Evolutionary conservation across 1,284 basidiomycete species (phyloP), one percentile per base, ranked within the genome.

Genomic region (Apiotrichum veenhuisii): DNA sequence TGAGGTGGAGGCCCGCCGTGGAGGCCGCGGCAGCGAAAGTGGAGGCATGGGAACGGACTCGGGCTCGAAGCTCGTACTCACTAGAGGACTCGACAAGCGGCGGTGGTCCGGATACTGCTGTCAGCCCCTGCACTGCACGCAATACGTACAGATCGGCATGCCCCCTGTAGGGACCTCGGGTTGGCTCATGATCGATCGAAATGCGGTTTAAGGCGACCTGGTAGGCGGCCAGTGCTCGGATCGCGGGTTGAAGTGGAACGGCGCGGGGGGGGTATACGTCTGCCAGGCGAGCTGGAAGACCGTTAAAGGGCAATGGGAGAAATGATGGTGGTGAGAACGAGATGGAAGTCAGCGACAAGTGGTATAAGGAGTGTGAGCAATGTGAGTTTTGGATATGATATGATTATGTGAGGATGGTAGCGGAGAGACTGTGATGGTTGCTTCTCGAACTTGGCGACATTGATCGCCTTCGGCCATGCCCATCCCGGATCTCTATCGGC

Each of bases 81-180:
- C 75, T 48, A 30, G 64, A 58, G 2, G 73, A 72, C 57, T 76
- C 75, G 22, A 66, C 60, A 12, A 75, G 48, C 9, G 74, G 73
- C 20, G 76, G 76, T 18, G 70, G 70, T 11, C 76, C 76, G n/a
- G 76, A 77, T 49, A 77, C 75, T 77, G 52, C 11, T 18, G 42
- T 59, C 25, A 55, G 5, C 34, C 22, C 5, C 10, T 9, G 5
- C 20, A 2, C 5, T n/a, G 26, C 20, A 15, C 12, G 37, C 5
- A 23, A 36, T 2, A 63, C 73, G 53, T 38, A 77, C 75, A 52
- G 20, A 77, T 75, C 4, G 72, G 68, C 55, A 70, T 63, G 12
- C 68, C 67, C 30, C 59, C 44, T 14, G 57, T 57, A 14, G 61
- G 61, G 20, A 52, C 18, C 17, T 51, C 23, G 22, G 42, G 46